Base-by-base conservation (phyloP, 768 basidiomycete genomes). In the Cubamyces sp. region DNA sequence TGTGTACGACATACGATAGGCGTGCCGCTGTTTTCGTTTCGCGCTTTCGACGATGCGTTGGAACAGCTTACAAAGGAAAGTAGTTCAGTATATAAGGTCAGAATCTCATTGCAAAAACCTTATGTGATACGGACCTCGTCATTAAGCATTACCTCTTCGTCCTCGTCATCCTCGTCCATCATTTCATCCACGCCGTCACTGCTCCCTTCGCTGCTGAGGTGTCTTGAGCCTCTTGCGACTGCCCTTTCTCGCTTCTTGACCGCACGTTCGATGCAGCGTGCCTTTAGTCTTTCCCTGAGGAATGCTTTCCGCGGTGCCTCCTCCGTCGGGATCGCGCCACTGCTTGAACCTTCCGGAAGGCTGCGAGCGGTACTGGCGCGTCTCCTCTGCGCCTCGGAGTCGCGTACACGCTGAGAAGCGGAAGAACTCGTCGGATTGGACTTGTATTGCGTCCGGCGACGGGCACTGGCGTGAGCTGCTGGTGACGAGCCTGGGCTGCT, bases 1-100 rank as follows among this genome's bases (percentile, higher is more conserved):
- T 26, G 83, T 80, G 62, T 87, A 91, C 1, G 88, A 90, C 3
- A 88, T 70, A 9, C 82, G 80, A 66, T 87, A 90, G 2, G 78
- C 72, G 68, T 90, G 82, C 2, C 70, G 75, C 18, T 75, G 71
- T 66, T 81, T 85, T 12, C 79, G 76, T 34, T 78, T 79, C 14
- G 83, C 74, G 68, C 82, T 84, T 7, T 78, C 76, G 73, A 91
- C 78, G 28, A 91, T 87, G 51, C 90, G 81, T 42, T 81, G 77
- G 68, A 88, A 90, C 18, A 91, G 77, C 90, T 91, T 60, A 16
- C 14, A 3, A 28, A 21, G 34, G 14, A 43, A 26, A 4, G 30
- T 37, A 14, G 15, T 15, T 37, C 42, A 46, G 48, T 30, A 28
- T 48, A 6, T 9, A 34, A 25, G 26, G 28, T 37, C 14, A 43